phyloP scores from a whole-genome alignment of 148 eudicot species.

The Rhododendron henanense region DNA sequence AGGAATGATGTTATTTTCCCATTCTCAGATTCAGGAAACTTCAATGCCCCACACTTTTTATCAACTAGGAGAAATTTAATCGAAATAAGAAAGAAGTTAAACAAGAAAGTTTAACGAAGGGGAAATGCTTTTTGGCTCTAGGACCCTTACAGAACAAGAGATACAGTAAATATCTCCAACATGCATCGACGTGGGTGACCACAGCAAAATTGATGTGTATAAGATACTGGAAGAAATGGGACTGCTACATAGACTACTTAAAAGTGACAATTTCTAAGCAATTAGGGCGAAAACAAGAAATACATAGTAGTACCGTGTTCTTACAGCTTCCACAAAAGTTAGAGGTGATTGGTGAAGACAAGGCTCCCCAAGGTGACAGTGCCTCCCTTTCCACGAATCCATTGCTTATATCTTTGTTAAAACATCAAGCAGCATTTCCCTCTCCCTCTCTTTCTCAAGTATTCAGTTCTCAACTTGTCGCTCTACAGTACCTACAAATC shows the following conservation, averaged over 20 bases:
- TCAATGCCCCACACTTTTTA: too few species aligned
- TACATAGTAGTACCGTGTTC: slow-evolving; percentile 14
- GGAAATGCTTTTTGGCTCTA: too few species aligned
- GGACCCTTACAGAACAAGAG: not conserved
- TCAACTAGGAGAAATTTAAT: too few species aligned
- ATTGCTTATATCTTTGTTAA: slow-evolving; percentile 59
- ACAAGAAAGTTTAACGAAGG: too few species aligned
- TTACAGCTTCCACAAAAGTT: slow-evolving; percentile 65
- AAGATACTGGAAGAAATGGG: not conserved
- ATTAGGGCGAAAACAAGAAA: not conserved
- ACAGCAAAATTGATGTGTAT: not conserved
- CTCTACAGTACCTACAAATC: not conserved
- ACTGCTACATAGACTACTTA: not conserved
- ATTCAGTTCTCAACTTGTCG: not conserved
- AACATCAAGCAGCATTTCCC: slow-evolving; percentile 44
- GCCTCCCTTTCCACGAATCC: slow-evolving; percentile 66
- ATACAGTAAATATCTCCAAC: not conserved
- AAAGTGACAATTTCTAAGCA: not conserved
- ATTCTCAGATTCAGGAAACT: not conserved
- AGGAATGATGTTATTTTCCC: not conserved
- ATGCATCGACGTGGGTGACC: not conserved
- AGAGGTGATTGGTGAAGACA: slow-evolving; percentile 77
- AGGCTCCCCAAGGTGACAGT: slow-evolving; percentile 77
- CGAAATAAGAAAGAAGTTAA: too few species aligned
- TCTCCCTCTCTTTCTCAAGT: not conserved